Conservation (phyloP, 108 stramenopile species). For the Epipyxis sp. region DNA sequence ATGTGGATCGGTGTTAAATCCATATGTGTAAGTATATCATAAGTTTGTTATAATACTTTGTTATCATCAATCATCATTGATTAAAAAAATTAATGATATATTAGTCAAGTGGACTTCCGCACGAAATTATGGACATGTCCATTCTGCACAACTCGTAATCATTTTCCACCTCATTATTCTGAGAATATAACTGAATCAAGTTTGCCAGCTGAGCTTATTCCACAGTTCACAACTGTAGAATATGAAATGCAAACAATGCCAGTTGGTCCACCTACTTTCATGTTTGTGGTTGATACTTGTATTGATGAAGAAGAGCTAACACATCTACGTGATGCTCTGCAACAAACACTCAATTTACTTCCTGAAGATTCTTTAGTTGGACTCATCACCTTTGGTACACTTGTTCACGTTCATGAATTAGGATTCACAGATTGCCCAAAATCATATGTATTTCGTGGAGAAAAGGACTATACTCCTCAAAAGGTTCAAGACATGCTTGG, state of each 20-base stretch:
- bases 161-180: constrained; percentile 98
- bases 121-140: constrained; percentile 96
- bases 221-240: constrained; percentile 95
- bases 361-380: constrained; percentile 92
- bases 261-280: constrained; percentile 84
- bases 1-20: constrained; percentile 93
- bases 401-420: constrained; percentile 95
- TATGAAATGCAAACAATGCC: constrained; percentile 79
- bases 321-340: constrained; percentile 84
- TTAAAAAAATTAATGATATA: background rate
- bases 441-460: constrained; percentile 82
- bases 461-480: constrained; percentile 72
- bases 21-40: constrained; percentile 72
- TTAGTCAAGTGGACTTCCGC: constrained; percentile 75
- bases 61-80: background rate
- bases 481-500: constrained; percentile 79
- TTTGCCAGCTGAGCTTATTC: constrained; percentile 96
- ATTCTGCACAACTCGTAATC: constrained; percentile 89
- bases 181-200: constrained; percentile 95
- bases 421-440: constrained; percentile 84
- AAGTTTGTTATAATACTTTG: background rate
- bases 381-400: constrained; percentile 92
- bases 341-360: constrained; percentile 84
- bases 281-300: constrained; percentile 95
- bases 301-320: constrained; percentile 80